Evolutionary conservation across 257 asterid species (phyloP), one percentile per base, ranked within the genome.

Genomic region (Solanum dulcamara): DNA sequence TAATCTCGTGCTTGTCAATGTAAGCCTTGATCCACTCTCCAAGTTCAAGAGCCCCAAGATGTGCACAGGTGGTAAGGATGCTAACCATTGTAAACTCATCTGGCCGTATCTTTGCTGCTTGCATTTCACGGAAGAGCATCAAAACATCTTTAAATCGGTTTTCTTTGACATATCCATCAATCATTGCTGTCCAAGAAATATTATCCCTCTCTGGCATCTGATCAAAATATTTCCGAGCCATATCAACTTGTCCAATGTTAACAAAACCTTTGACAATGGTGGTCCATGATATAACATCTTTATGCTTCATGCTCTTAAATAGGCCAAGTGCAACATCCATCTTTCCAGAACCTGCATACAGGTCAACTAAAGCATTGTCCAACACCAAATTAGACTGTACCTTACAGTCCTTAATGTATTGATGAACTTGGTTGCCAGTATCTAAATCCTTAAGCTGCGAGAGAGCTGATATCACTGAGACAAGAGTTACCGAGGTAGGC

Each of bases 161-260:
- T 38, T 53, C 81, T 86, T 35, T 84, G 71, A 86, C 81, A 84
- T 86, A 86, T 22, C 89, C 91, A 44, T 88, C 88, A 32, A 88
- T 85, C 77, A 88, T 83, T 14, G 85, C 89, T 26, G 89, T 88
- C 91, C 91, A 88, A 22, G 88, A 86, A 75, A 88, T 87, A 10
- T 84, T 74, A 80, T 88, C 91, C 84, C 70, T 88, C 84, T 86
- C 79, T 8, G 91, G 88, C 91, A 88, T 88, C 80, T 71, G 87
- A 83, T 86, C 81, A 66, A 88, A 88, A 84, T 74, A 88, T 35
- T 40, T 53, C 84, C 83, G 82, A 50, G 89, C 91, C 83, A 50
- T 26, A 51, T 88, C 86, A 75, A 88, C 60, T 75, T 84, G 86
- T 3, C 83, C 91, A 42, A 60, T 66, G 40, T 53, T 86, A 55